Conservation (phyloP, 1,284 basidiomycete genomes). For the Paramarasmius palmivorus region DNA sequence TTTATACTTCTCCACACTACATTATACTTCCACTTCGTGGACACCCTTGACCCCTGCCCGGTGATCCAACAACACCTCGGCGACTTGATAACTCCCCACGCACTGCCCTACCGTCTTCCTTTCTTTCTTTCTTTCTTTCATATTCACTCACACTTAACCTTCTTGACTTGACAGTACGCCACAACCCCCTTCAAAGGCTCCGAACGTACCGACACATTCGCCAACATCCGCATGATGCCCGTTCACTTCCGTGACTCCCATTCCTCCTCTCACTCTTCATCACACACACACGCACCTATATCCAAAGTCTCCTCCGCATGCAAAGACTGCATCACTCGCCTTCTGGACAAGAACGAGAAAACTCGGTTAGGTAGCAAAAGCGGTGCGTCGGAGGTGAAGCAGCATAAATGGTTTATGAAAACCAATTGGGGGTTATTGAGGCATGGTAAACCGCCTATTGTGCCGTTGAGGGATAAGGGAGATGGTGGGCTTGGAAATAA, state of each 20-base stretch:
- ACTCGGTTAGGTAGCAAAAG: slow-evolving; percentile 88
- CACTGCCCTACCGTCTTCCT: slow-evolving; percentile 10
- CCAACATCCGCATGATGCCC: slow-evolving; percentile 88
- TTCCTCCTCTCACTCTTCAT: not conserved
- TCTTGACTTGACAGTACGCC: slow-evolving; percentile 66
- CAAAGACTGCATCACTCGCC: slow-evolving; percentile 85
- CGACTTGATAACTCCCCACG: too few relatives aligned
- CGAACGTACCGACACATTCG: slow-evolving; percentile 94
- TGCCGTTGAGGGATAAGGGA: slow-evolving; percentile 29
- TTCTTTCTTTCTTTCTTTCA: slow-evolving; percentile 4
- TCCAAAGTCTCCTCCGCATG: slow-evolving; percentile 57
- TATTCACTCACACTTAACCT: not conserved
- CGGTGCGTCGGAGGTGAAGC: slow-evolving; percentile 98
- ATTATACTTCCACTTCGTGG: too few relatives aligned
- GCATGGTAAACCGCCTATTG: slow-evolving; percentile 90
- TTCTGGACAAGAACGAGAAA: slow-evolving; percentile 93
- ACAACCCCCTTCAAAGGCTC: slow-evolving; percentile 98
- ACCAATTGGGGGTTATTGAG: slow-evolving; percentile 97
- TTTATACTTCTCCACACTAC: too few relatives aligned
- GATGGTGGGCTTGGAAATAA: slow-evolving; percentile 84
- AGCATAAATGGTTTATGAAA: slow-evolving; percentile 97
- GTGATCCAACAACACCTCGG: too few relatives aligned
- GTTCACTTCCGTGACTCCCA: slow-evolving; percentile 62
- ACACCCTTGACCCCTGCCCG: too few relatives aligned
- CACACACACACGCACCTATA: too few relatives aligned